Evolutionary conservation across 2,329 filamentous ascomycete genomes (phyloP).

Genomic region (Colletotrichum sp.): DNA sequence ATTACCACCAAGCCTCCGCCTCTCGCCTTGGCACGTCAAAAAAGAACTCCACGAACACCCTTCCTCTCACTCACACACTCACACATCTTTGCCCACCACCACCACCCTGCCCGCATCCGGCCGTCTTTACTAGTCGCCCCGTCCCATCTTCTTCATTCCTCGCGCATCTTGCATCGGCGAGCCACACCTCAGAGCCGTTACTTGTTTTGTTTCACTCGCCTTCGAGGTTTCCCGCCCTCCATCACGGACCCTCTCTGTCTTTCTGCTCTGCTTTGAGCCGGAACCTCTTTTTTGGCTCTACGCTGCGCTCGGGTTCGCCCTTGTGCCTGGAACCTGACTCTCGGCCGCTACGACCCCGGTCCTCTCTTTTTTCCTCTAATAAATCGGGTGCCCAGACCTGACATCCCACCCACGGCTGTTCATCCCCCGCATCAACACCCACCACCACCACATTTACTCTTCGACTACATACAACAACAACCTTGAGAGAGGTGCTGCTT

Average conservation of each 20-base stretch:
- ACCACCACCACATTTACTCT: neutral
- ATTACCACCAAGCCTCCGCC: neutral
- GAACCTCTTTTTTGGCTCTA: neutral
- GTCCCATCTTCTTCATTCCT: constrained; percentile 10
- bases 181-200: constrained; percentile 6
- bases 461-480: neutral
- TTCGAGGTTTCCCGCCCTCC: constrained; percentile 6
- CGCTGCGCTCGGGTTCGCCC: neutral
- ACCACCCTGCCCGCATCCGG: neutral
- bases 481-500: neutral
- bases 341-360: neutral
- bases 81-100: neutral
- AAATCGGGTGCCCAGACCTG: constrained; percentile 11
- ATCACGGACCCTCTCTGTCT: neutral
- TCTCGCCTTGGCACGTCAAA: constrained; percentile 16
- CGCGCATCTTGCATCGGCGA: neutral
- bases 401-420: neutral
- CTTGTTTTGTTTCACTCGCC: constrained; percentile 21
- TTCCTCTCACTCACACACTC: neutral
- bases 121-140: neutral
- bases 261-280: neutral
- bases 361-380: neutral
- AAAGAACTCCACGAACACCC: neutral
- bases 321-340: neutral
- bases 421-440: neutral